Percentiles rank a stretch among this genome's conserved stretches.
Conservation (phyloP, 495 filamentous ascomycete genomes). For the Neurospora tetrasperma region DNA sequence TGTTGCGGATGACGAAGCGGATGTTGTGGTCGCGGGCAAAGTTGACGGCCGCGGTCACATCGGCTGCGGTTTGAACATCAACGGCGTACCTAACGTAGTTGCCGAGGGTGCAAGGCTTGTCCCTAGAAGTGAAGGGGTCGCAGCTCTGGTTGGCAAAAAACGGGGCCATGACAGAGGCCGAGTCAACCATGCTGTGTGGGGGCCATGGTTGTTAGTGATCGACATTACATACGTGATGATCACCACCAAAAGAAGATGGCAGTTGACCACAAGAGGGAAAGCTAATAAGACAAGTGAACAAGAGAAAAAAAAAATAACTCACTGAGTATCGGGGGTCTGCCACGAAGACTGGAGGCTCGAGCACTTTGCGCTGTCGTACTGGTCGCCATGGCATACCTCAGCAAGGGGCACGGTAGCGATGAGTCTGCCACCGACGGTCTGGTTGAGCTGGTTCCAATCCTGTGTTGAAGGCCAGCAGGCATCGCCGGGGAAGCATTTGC, state of each 20-base stretch:
- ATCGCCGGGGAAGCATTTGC: conserved; percentile 46
- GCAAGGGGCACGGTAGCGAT: conserved; percentile 43
- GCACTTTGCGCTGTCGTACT: conserved; percentile 18
- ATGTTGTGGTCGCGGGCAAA: conserved; percentile 38
- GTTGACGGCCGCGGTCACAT: conserved; percentile 33
- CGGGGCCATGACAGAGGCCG: conserved; percentile 35
- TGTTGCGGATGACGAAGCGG: conserved; percentile 39
- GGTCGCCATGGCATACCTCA: conserved; percentile 35
- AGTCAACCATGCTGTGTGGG: conserved; percentile 27
- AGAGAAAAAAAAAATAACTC: conserved; percentile 4
- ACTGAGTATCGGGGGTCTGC: conserved; percentile 25
- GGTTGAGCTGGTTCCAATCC: conserved; percentile 36
- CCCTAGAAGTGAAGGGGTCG: conserved; percentile 18
- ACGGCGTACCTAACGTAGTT: conserved; percentile 49
- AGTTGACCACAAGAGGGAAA: background rate
- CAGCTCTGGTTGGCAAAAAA: conserved; percentile 36
- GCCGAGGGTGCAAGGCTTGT: conserved; percentile 39
- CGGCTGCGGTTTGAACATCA: conserved; percentile 26
- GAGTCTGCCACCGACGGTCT: conserved; percentile 33
- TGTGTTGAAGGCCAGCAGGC: conserved; percentile 32
- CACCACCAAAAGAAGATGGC: background rate
- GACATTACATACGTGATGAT: background rate
- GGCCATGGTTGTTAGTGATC: conserved; percentile 20
- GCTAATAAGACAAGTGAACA: background rate
- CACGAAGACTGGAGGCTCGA: conserved; percentile 13